Evolutionary conservation across 306 rosid genomes (phyloP), one percentile per base, ranked within the genome.

Genomic region (Oxytropis ochrocephala): DNA sequence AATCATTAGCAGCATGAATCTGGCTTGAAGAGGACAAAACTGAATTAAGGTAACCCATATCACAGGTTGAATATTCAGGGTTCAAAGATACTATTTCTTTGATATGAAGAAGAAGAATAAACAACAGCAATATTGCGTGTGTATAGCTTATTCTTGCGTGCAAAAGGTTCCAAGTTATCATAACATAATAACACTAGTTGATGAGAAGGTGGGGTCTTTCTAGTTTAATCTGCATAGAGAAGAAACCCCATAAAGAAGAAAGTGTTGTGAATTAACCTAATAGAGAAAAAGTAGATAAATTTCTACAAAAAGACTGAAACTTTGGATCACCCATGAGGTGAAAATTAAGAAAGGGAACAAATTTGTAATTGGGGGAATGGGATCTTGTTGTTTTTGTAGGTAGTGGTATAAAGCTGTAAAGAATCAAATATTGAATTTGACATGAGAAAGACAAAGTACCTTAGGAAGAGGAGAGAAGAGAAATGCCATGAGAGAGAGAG

Each of bases 31-130:
- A 77, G 55, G 97, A 69, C 70, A 91, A 80, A 70, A 94, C 99
- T 16, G 96, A 83, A 87, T 94, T 87, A 79, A 94, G 94, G 84
- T 91, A 94, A 16, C 97, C 99, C 99, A 94, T 94, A 30, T 79
- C 79, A 67, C 72, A 56, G 81, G 69, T 70, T 43, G 85, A 74
- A 79, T 83, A 43, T 76, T 78, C 85, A 67, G 86, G 77, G 69
- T 69, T 68, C 77, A 61, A 78, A 69, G 72, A 64, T 48, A 70
- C 71, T 49, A 41, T 55, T 69, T 72, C 77, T 79, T 69, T 65
- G 57, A 62, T 70, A 47, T 67, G 79, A 76, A 85, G 66, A 49
- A 74, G 72, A 74, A 85, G 68, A 43, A n/a, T n/a, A n/a, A 76
- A 64, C 72, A 69, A 71, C 64, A 73, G 69, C 61, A 63, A 55